Evolutionary conservation across 106 monocot species (phyloP).

Genomic region (Dioscorea zingiberensis): DNA sequence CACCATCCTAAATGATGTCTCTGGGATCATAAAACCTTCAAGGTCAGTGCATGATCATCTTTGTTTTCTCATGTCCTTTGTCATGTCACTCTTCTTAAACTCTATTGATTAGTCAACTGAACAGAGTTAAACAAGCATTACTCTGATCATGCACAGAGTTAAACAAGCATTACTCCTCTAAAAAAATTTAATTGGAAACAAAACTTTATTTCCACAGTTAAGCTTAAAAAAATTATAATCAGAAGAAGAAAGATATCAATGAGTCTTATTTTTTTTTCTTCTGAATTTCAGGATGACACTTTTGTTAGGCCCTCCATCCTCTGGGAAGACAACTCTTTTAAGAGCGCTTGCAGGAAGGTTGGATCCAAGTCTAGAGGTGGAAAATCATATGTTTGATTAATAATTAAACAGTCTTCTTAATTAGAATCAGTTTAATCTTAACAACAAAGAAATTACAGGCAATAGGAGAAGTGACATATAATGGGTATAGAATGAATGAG

Average conservation of each 20-base stretch:
- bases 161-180: conserved; percentile 23
- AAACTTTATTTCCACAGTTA: neutral
- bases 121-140: neutral
- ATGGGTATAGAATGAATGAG: conserved; percentile 50
- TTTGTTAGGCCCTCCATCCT: conserved; percentile 64
- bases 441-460: conserved; percentile 12
- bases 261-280: neutral
- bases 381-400: neutral
- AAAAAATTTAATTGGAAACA: neutral
- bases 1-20: conserved; percentile 50
- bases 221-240: too few species aligned
- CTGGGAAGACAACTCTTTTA: conserved; percentile 72
- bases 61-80: neutral
- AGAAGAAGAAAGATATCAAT: too few species aligned
- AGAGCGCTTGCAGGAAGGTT: conserved; percentile 59
- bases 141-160: conserved; percentile 50
- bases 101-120: too few species aligned
- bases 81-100: neutral
- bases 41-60: conserved; percentile 12
- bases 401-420: neutral
- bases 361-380: conserved; percentile 46
- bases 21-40: conserved; percentile 55
- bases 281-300: conserved; percentile 54
- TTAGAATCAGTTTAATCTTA: neutral
- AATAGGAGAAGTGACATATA: conserved; percentile 56